phyloP scores from a whole-genome alignment of 2,329 filamentous ascomycete genomes.

The Aspergillus novofumigatus region DNA sequence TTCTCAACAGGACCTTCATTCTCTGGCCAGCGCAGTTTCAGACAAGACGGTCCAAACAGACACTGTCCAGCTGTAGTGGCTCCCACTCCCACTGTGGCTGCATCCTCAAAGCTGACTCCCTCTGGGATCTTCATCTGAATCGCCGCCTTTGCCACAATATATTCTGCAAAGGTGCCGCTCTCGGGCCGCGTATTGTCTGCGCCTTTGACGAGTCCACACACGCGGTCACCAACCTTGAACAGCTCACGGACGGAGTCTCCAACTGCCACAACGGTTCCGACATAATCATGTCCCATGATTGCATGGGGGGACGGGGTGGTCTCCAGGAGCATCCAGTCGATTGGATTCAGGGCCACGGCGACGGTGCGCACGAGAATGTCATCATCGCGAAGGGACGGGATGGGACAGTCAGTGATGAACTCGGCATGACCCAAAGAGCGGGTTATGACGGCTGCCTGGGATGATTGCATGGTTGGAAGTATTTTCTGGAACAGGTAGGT shows the following conservation, averaged over 20 bases:
- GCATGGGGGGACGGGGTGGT: neutral
- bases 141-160: slow-evolving; percentile 26
- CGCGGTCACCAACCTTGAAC: slow-evolving; percentile 29
- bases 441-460: neutral
- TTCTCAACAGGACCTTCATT: neutral
- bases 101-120: slow-evolving; percentile 27
- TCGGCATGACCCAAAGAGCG: neutral
- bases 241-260: neutral
- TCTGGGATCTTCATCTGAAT: slow-evolving; percentile 29
- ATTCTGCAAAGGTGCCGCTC: slow-evolving; percentile 36
- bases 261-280: neutral
- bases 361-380: neutral
- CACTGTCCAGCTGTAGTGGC: slow-evolving; percentile 13
- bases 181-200: slow-evolving; percentile 21
- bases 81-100: slow-evolving; percentile 29
- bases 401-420: neutral
- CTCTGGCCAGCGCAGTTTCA: neutral
- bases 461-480: neutral
- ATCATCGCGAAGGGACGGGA: neutral
- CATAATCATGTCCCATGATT: slow-evolving; percentile 4
- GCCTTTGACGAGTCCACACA: slow-evolving; percentile 32
- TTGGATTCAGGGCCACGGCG: slow-evolving; percentile 5
- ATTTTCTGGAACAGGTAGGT: neutral
- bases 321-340: slow-evolving; percentile 4
- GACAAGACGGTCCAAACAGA: neutral